These are phyloP conservation scores for Starmerella lactis-condensi DNA, from an alignment of 805 yeast species.

Conservation along the genomic window DNA sequence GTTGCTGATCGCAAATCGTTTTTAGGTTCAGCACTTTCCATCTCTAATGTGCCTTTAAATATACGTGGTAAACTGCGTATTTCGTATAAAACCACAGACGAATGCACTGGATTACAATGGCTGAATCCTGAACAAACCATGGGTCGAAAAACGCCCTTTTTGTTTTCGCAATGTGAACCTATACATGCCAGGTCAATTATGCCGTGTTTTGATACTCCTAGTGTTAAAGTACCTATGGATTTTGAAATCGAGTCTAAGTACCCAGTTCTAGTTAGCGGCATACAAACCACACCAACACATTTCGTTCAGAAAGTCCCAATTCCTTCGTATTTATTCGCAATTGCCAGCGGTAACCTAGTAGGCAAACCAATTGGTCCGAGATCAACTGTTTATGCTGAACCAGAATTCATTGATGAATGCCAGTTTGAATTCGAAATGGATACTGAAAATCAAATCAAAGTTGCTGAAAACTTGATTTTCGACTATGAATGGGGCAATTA, in stretches of 20 bases:
- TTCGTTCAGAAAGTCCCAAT: constrained; percentile 67
- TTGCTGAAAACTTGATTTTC: constrained; percentile 61
- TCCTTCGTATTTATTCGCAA: constrained; percentile 65
- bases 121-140: constrained; percentile 54
- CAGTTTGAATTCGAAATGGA: constrained; percentile 66
- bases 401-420: constrained; percentile 44
- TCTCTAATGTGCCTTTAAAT: constrained; percentile 14
- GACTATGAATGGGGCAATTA: constrained; percentile 72
- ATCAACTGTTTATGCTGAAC: constrained; percentile 66
- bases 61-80: constrained; percentile 20
- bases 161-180: constrained; percentile 82
- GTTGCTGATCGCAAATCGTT: constrained; percentile 24
- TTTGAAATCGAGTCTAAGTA: constrained; percentile 43
- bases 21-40: constrained; percentile 29
- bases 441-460: constrained; percentile 51
- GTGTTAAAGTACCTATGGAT: constrained; percentile 48
- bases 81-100: constrained; percentile 47
- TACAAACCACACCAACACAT: constrained; percentile 21
- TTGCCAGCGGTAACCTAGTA: constrained; percentile 65
- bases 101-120: constrained; percentile 78
- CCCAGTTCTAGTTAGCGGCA: constrained; percentile 61
- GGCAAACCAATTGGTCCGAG: constrained; percentile 66
- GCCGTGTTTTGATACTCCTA: constrained; percentile 85
- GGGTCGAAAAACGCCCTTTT: constrained; percentile 48
- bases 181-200: constrained; percentile 74